A percentile compares a stretch with the other conserved stretches of the same genome.
Conservation (phyloP, 768 basidiomycete species). For the Podaxis sp. region DNA sequence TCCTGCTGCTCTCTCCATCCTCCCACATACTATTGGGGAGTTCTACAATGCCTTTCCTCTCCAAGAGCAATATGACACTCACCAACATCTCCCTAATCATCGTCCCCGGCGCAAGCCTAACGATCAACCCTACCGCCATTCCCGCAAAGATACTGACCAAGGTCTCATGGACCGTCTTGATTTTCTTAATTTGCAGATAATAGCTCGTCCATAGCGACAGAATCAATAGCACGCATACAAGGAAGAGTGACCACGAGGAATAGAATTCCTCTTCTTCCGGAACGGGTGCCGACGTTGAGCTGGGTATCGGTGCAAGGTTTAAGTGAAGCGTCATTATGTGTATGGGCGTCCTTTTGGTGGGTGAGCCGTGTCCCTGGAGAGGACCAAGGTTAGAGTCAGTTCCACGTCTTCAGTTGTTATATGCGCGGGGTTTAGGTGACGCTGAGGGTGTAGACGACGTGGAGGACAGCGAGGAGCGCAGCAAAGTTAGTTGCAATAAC, state of each 20-base stretch:
- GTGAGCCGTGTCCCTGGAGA: background rate
- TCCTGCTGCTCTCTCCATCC: background rate
- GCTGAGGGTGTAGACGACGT: background rate
- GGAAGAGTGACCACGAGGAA: slow-evolving; percentile 92
- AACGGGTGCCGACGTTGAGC: slow-evolving; percentile 36
- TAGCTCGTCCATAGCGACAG: slow-evolving; percentile 95
- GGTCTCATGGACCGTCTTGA: slow-evolving; percentile 95
- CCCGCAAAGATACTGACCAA: slow-evolving; percentile 94
- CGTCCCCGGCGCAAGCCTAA: slow-evolving; percentile 87
- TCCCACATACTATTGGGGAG: background rate
- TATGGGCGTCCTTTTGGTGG: background rate
- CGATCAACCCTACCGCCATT: slow-evolving; percentile 91
- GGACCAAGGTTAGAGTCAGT: background rate
- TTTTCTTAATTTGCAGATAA: slow-evolving; percentile 95
- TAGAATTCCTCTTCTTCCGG: slow-evolving; percentile 86
- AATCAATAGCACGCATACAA: slow-evolving; percentile 89
- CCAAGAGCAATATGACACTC: slow-evolving; percentile 32
- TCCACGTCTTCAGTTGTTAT: background rate
- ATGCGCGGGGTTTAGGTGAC: background rate
- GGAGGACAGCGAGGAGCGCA: background rate
- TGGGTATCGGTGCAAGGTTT: slow-evolving; percentile 15
- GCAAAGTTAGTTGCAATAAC: background rate
- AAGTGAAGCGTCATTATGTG: background rate
- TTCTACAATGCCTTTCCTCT: background rate
- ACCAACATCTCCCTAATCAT: slow-evolving; percentile 98